Percentiles rank a stretch among this genome's conserved stretches.
These are phyloP conservation scores for Lentinula sp. DNA, from an alignment of 768 basidiomycete species.

Conservation along the genomic window DNA sequence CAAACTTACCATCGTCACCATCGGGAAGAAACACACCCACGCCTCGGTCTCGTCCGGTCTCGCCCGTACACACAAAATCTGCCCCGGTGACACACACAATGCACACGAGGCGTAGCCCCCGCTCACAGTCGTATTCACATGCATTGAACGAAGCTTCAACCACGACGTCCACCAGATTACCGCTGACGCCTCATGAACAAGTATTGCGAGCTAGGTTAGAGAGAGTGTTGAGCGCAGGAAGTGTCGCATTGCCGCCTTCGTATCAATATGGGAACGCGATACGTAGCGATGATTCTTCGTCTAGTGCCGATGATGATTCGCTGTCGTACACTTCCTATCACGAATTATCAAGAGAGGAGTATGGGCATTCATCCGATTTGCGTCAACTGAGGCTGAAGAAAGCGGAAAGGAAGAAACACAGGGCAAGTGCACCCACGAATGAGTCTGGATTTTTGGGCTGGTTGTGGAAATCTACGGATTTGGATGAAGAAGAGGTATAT, in stretches of 20 bases:
- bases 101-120: not conserved
- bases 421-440: not conserved
- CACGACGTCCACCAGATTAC: not conserved
- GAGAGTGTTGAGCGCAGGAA: not conserved
- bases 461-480: not conserved
- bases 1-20: not conserved
- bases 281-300: not conserved
- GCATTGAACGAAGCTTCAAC: not conserved
- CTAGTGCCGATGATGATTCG: not conserved
- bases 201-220: conserved; percentile 3
- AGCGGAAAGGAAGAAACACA: not conserved
- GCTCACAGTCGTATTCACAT: not conserved
- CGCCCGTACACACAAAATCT: not conserved
- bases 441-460: not conserved
- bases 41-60: conserved; percentile 1
- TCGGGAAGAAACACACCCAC: not conserved
- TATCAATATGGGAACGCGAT: not conserved
- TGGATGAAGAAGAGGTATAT: not conserved
- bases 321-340: not conserved
- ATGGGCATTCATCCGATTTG: not conserved
- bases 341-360: not conserved
- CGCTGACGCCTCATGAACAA: conserved; percentile 3
- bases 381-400: not conserved
- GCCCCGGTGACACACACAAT: not conserved
- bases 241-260: not conserved